Percentiles rank a stretch among this genome's conserved stretches.
phyloP scores from a whole-genome alignment of 2,329 filamentous ascomycete genomes.

The Exserohilum rostratum region DNA sequence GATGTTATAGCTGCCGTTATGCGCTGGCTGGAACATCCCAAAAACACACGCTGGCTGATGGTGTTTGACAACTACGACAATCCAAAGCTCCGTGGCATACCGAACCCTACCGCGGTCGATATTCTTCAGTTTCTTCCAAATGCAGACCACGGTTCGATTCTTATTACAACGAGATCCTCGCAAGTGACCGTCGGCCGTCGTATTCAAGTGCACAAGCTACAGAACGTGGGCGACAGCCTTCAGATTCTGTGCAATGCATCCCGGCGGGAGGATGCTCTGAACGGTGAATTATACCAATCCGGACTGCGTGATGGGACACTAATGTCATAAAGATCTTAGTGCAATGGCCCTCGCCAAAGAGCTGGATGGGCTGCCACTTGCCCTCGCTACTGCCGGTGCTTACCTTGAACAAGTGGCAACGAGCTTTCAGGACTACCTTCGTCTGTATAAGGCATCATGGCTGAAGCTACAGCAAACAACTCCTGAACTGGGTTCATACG shows the following conservation, averaged over 20 bases:
- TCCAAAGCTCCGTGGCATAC: constrained; percentile 31
- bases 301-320: neutral
- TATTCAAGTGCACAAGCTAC: constrained; percentile 9
- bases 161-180: constrained; percentile 14
- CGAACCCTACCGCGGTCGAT: constrained; percentile 32
- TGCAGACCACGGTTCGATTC: constrained; percentile 3
- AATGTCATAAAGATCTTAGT: constrained; percentile 34
- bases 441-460: constrained; percentile 43
- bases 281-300: neutral
- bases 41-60: constrained; percentile 50
- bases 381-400: constrained; percentile 4
- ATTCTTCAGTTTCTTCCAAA: constrained; percentile 26
- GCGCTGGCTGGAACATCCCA: constrained; percentile 44
- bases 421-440: constrained; percentile 32
- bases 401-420: constrained; percentile 23
- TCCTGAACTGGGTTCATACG: constrained; percentile 19
- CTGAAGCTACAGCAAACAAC: constrained; percentile 21
- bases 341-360: constrained; percentile 22
- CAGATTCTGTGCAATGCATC: constrained; percentile 14
- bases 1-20: constrained; percentile 45
- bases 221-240: constrained; percentile 7
- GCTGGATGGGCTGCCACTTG: constrained; percentile 13
- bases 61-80: constrained; percentile 54
- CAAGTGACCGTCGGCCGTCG: constrained; percentile 5
- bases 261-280: neutral